These are phyloP conservation scores for Citrus glauca DNA, from an alignment of 345 rosid genomes.

Conservation along the genomic window DNA sequence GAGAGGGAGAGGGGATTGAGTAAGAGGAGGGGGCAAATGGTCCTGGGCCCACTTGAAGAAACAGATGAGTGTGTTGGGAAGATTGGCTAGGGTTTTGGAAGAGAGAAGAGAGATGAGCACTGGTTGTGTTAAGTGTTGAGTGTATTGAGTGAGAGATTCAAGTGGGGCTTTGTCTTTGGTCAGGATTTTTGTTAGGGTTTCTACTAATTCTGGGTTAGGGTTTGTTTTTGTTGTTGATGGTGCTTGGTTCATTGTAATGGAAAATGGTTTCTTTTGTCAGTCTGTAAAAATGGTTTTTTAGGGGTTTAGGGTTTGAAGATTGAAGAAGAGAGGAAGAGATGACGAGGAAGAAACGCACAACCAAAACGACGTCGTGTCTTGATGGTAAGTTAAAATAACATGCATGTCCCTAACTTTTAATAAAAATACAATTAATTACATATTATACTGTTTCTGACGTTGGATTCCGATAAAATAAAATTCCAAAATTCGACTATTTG, in stretches of 20 bases:
- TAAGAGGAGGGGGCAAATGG: conserved; percentile 37
- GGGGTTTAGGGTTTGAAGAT: no score
- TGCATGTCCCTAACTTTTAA: not conserved
- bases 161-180: conserved; percentile 26
- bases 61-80: conserved; percentile 53
- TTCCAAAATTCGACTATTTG: no score
- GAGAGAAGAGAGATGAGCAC: conserved; percentile 49
- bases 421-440: no score
- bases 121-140: conserved; percentile 45
- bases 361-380: not conserved
- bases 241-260: not conserved
- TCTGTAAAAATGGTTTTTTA: no score
- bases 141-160: conserved; percentile 46
- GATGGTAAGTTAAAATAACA: no score
- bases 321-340: not conserved
- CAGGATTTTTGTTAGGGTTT: conserved; percentile 42
- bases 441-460: not conserved
- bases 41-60: conserved; percentile 49
- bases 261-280: not conserved
- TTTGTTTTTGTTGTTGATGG: not conserved
- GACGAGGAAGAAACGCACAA: no score
- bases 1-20: conserved; percentile 46
- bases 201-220: conserved; percentile 10
- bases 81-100: conserved; percentile 38
- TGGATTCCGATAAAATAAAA: not conserved